phyloP scores from a whole-genome alignment of 805 yeast species.

The Middelhovenomyces tepae region DNA sequence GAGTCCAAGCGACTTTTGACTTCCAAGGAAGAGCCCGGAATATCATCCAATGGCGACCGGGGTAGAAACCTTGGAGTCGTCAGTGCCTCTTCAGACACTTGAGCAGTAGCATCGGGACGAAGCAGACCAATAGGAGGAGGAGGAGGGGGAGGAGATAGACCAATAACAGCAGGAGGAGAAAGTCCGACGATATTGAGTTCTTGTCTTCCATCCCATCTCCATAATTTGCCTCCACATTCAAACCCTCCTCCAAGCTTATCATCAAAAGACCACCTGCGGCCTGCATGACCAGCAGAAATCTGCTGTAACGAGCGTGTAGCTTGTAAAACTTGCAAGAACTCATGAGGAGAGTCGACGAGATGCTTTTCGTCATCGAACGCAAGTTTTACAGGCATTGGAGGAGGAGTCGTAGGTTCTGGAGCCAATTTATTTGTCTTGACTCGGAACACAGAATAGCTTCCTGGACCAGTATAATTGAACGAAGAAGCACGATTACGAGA shows the following conservation, averaged over 20 bases:
- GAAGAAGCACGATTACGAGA: slow-evolving; percentile 1
- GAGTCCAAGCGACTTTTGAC: too few species aligned
- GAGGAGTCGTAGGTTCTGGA: slow-evolving; percentile 21
- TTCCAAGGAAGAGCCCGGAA: too few species aligned
- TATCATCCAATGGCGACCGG: too few species aligned
- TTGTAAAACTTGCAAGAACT: slow-evolving; percentile 31
- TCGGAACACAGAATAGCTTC: too few species aligned
- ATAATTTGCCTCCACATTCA: slow-evolving; percentile 31
- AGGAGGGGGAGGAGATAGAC: slow-evolving; percentile 1
- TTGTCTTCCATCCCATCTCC: slow-evolving; percentile 33
- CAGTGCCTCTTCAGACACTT: too few species aligned
- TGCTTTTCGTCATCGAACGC: slow-evolving; percentile 18
- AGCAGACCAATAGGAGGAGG: background rate
- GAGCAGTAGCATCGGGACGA: slow-evolving; percentile 2
- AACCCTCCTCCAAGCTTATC: slow-evolving; percentile 23
- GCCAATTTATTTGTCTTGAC: slow-evolving; percentile 7
- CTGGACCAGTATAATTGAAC: too few species aligned
- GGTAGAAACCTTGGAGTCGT: too few species aligned
- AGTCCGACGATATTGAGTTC: slow-evolving; percentile 22
- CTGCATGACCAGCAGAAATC: slow-evolving; percentile 25
- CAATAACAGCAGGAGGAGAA: slow-evolving; percentile 2
- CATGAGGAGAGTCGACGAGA: slow-evolving; percentile 23
- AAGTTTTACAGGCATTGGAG: slow-evolving; percentile 26
- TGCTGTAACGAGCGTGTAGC: slow-evolving; percentile 36
- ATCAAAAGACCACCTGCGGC: slow-evolving; percentile 18